phyloP scores from a whole-genome alignment of 257 asterid genomes.

The Verbena officinalis region DNA sequence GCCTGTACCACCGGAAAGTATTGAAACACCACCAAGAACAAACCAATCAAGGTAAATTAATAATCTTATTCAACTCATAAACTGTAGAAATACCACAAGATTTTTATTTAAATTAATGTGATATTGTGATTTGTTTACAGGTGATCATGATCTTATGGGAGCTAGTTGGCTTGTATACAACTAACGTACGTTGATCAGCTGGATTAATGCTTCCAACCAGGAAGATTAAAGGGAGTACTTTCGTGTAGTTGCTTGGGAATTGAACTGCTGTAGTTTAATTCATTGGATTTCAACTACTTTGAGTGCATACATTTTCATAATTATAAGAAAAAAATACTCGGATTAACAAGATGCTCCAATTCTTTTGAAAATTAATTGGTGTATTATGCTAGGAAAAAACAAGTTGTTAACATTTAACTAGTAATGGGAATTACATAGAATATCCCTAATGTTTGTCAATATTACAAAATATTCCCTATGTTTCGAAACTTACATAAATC shows the following conservation, averaged over 20 bases:
- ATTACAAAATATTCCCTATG: too few species aligned
- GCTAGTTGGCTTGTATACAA: neutral
- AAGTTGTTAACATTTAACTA: too few species aligned
- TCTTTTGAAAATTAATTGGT: neutral
- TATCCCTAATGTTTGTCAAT: too few species aligned
- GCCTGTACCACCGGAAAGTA: conserved; percentile 38
- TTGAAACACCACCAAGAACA: conserved; percentile 31
- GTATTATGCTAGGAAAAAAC: too few species aligned
- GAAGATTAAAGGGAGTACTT: neutral
- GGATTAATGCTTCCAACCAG: neutral
- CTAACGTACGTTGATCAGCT: neutral
- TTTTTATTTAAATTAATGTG: neutral
- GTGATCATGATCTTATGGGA: neutral
- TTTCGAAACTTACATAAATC: too few species aligned
- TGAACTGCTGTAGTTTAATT: neutral
- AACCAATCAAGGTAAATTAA: conserved; percentile 48
- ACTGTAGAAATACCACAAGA: neutral
- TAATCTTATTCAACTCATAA: too few species aligned
- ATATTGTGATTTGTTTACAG: conserved; percentile 5
- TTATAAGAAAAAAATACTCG: neutral
- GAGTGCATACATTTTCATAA: neutral
- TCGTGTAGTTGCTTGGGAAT: neutral
- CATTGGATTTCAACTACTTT: too few species aligned
- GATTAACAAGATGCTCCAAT: neutral
- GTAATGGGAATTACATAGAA: too few species aligned